Evolutionary conservation across 139 green algal genomes (phyloP), one percentile per base, ranked within the genome.

Genomic region (Closterium sp.): DNA sequence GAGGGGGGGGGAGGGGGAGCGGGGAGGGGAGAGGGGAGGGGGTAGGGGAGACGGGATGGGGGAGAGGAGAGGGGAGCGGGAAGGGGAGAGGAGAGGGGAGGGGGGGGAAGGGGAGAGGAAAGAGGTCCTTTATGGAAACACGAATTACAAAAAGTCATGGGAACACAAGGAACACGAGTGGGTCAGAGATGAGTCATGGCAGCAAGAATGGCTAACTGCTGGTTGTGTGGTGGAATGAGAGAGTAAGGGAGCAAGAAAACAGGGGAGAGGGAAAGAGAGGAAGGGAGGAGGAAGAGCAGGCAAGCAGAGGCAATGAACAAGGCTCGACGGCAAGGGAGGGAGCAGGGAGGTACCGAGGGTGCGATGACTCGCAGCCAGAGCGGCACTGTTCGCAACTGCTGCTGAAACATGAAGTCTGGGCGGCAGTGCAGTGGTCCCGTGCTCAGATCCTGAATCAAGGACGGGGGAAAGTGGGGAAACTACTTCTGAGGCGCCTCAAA

Each of bases 401-500:
- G 85, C 38, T 94, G 62, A 92, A 96, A 99, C 45, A 97, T 94
- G 42, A 96, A 89, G 73, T 96, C 96, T 62, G 93, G 92, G 22
- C 95, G 27, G 92, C 92, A 95, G 30, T 70, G 28, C 42, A 95
- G 30, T 85, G 90, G 92, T 5, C 92, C 92, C 4, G 86, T 93
- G 30, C 31, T 93, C 92, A 95, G 79, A 84, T 95, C 93, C 91
- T 94, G 90, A 93, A 85, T 21, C 7, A 11, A 87, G 42, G 73
- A 10, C 73, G 27, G 13, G 73, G 27, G 73, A 10, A 9, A 86
- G 73, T 4, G 30, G 86, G 97, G n/a, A n/a, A n/a, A n/a, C n/a
- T n/a, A n/a, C n/a, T n/a, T n/a, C n/a, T n/a, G n/a, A n/a, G n/a
- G n/a, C n/a, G n/a, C n/a, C n/a, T n/a, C n/a, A n/a, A n/a, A n/a